Conservation (phyloP, 1,139 yeast species). For the Candida neerlandica region DNA sequence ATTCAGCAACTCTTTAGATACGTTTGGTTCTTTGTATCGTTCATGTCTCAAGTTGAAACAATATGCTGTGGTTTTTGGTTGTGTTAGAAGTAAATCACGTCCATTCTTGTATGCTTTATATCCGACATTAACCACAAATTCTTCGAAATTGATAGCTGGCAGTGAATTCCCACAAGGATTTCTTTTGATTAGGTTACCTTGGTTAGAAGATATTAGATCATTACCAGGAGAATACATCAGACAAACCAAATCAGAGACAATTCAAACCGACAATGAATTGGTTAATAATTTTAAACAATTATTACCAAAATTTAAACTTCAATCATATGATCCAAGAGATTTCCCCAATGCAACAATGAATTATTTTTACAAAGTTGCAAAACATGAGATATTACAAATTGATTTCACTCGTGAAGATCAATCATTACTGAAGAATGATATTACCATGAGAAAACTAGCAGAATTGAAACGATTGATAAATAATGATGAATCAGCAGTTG, state of each 20-base stretch:
- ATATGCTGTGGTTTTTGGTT: slow-evolving; percentile 76
- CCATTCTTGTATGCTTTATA: slow-evolving; percentile 65
- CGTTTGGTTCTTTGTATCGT: slow-evolving; percentile 69
- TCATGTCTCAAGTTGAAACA: slow-evolving; percentile 54
- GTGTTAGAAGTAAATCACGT: slow-evolving; percentile 51
- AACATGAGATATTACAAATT: slow-evolving; percentile 67
- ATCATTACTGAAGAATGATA: slow-evolving; percentile 20
- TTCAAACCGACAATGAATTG: slow-evolving; percentile 17
- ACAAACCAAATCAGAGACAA: slow-evolving; percentile 15
- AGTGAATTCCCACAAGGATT: slow-evolving; percentile 60
- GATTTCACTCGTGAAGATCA: slow-evolving; percentile 42
- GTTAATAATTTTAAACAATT: slow-evolving; percentile 21
- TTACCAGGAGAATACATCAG: slow-evolving; percentile 36
- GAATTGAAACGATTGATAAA: slow-evolving; percentile 14
- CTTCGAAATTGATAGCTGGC: slow-evolving; percentile 16
- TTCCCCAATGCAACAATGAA: slow-evolving; percentile 69
- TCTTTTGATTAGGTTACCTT: slow-evolving; percentile 60
- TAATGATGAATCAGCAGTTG: slow-evolving; percentile 14
- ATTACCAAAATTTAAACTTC: slow-evolving; percentile 19
- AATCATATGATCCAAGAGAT: slow-evolving; percentile 55
- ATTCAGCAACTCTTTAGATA: slow-evolving; percentile 62
- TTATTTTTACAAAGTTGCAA: slow-evolving; percentile 65
- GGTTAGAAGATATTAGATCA: slow-evolving; percentile 61
- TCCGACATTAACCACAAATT: slow-evolving; percentile 46
- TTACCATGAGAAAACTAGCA: slow-evolving; percentile 16